Evolutionary conservation across 257 asterid genomes (phyloP).

Genomic region (Voacanga thouarsii): DNA sequence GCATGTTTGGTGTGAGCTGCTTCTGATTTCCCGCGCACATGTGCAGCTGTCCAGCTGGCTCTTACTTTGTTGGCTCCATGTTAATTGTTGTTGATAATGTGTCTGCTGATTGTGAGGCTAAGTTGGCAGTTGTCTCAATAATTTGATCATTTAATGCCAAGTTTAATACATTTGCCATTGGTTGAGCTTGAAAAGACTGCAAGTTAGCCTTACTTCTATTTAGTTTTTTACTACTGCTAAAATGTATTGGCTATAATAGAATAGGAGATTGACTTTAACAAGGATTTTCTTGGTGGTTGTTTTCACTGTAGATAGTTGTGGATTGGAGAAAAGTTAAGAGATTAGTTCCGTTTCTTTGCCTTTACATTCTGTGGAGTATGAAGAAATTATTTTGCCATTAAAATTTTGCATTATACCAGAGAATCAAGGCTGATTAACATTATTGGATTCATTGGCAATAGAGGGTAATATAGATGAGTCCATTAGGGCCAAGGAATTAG

Average conservation of each 20-base stretch:
- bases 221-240: not conserved
- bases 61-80: too few species aligned
- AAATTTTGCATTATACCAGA: constrained; percentile 7
- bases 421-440: constrained; percentile 5
- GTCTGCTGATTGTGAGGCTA: too few species aligned
- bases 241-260: not conserved
- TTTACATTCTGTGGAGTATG: not conserved
- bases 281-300: not conserved
- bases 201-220: too few species aligned
- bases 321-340: not conserved
- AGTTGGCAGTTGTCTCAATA: too few species aligned
- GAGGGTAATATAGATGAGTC: constrained; percentile 93
- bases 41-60: too few species aligned
- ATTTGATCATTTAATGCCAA: constrained; percentile 89
- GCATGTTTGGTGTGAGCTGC: too few species aligned
- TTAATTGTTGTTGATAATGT: too few species aligned
- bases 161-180: too few species aligned
- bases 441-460: constrained; percentile 33
- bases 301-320: not conserved
- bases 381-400: not conserved
- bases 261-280: not conserved
- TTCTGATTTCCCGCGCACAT: too few species aligned
- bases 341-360: not conserved
- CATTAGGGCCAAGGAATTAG: constrained; percentile 55
- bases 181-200: too few species aligned